phyloP scores from a whole-genome alignment of 2,329 filamentous ascomycete genomes.

The Zalaria obscura region DNA sequence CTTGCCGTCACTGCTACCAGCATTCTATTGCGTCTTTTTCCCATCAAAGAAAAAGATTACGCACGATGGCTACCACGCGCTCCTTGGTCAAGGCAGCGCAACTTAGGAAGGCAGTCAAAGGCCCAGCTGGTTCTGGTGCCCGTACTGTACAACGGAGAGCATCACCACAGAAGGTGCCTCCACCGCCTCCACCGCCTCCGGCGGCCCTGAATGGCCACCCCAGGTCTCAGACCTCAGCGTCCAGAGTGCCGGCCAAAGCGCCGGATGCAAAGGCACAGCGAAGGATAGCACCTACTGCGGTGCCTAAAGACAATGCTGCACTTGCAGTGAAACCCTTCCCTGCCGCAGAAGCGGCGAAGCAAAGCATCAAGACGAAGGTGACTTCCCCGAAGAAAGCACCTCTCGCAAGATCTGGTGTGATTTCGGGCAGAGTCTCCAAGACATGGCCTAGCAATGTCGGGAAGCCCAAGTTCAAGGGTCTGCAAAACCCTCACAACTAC shows the following conservation, averaged over 20 bases:
- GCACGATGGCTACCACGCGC: background rate
- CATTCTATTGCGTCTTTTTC: slow-evolving; percentile 1
- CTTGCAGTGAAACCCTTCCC: too few species aligned
- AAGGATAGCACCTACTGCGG: too few species aligned
- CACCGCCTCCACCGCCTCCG: background rate
- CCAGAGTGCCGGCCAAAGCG: slow-evolving; percentile 6
- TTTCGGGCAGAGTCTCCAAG: background rate
- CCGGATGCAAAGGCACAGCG: background rate
- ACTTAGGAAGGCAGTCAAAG: background rate
- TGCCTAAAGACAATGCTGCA: too few species aligned
- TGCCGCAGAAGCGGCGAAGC: background rate
- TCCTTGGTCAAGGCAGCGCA: background rate
- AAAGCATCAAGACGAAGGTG: background rate
- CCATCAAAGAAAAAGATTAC: slow-evolving; percentile 1
- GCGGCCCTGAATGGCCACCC: background rate
- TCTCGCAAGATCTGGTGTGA: background rate
- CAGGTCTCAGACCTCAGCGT: slow-evolving; percentile 2
- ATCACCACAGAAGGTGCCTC: background rate
- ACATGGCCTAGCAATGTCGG: slow-evolving; percentile 6
- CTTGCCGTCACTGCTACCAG: slow-evolving; percentile 4
- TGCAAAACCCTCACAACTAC: slow-evolving; percentile 7
- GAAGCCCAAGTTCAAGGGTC: slow-evolving; percentile 4
- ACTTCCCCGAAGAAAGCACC: background rate
- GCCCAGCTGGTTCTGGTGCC: background rate
- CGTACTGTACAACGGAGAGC: background rate